These are phyloP conservation scores for Dryadomyces quercus-mongolicae DNA, from an alignment of 2,329 filamentous ascomycete genomes.

Conservation along the genomic window DNA sequence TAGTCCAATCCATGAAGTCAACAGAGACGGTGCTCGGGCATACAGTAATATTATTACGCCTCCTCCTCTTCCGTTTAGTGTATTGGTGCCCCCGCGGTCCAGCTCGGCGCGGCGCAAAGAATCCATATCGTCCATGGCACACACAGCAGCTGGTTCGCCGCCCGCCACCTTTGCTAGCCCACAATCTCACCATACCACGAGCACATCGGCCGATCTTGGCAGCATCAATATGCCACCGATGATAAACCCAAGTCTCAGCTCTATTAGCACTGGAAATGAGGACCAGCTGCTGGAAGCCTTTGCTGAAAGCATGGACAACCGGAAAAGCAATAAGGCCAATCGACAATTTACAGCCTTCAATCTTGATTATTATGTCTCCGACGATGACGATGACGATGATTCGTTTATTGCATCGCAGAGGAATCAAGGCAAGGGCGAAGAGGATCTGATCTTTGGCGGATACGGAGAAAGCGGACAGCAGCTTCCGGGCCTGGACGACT, in stretches of 20 bases:
- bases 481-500: slow-evolving; percentile 6
- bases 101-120: slow-evolving; percentile 6
- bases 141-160: no score
- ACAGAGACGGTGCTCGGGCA: background rate
- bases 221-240: background rate
- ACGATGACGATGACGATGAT: slow-evolving; percentile 21
- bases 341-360: no score
- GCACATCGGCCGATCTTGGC: slow-evolving; percentile 11
- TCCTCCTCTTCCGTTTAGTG: background rate
- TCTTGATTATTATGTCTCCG: slow-evolving; percentile 18
- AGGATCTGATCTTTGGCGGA: slow-evolving; percentile 24
- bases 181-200: slow-evolving; percentile 10
- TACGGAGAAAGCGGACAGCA: slow-evolving; percentile 16
- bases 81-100: background rate
- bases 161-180: slow-evolving; percentile 7
- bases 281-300: background rate
- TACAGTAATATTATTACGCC: background rate
- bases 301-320: background rate
- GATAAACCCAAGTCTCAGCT: background rate
- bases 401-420: slow-evolving; percentile 15
- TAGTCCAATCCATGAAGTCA: slow-evolving; percentile 3
- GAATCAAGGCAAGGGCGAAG: slow-evolving; percentile 19
- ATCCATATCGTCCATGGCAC: slow-evolving; percentile 7
- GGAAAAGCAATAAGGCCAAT: background rate
- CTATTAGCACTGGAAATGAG: background rate